Base-by-base conservation (phyloP, 2,329 filamentous ascomycete species). In the Blastomyces silverae region DNA sequence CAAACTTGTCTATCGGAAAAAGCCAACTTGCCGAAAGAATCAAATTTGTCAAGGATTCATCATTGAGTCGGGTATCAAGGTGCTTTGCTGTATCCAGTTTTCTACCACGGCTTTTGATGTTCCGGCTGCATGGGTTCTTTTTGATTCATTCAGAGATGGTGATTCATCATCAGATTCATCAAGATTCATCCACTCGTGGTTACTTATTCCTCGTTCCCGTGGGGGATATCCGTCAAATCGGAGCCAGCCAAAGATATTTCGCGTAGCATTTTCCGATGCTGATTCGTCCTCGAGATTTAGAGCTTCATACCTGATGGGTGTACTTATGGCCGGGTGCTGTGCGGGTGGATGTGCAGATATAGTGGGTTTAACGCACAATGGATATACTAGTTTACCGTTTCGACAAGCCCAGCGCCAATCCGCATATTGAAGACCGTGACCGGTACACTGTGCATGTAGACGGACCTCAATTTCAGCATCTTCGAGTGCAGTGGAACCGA, bases 121-220 rank as follows among this genome's bases (percentile, higher is more conserved):
- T 50, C 5, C 5, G 22, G 48, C n/a, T 50, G 48, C 48, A 50
- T 50, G 8, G 48, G 7, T 50, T 6, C 22, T 25, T 50, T 8
- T 22, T 25, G 48, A 25, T 22, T 25, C 48, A 50, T 25, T 25
- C 8, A 25, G n/a, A 6, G n/a, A 50, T 50, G 48, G 48, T 50
- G 48, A 50, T 50, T 50, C 48, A 50, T 50, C 11, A 50, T 50
- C 48, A 50, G 48, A 50, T 50, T 50, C 48, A 50, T 13, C 48
- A 25, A 50, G n/a, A 50, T 50, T 50, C 1, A 50, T 50, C 48
- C 48, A 50, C n/a, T 50, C 48, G n/a, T 50, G 48, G 48, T 50
- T 25, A 50, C 48, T 25, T 50, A 50, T 50, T 25, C 48, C 48
- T 25, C n/a, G 48, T 25, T 52, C 22, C 10, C 22, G 48, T 52